Evolutionary conservation across 768 basidiomycete species (phyloP), one percentile per base, ranked within the genome.

Genomic region (Podaxis rugospora): DNA sequence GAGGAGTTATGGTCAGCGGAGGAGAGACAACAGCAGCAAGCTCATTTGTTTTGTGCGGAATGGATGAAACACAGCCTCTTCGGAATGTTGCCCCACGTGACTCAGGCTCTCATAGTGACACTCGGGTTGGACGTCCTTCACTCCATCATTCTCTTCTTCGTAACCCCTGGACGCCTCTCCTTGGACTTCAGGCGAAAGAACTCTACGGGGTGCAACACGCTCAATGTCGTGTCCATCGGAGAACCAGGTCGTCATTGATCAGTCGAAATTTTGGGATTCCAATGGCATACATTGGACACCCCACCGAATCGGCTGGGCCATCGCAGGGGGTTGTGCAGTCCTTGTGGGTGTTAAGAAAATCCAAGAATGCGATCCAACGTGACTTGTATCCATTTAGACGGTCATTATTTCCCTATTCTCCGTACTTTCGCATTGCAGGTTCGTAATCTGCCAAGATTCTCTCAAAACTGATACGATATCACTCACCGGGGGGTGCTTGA

Each of bases 301-400:
- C 13, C 86, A 87, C 72, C 78, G 83, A 65, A 85, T 90, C 69
- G 89, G 89, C 53, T 91, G 89, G 89, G 78, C 86, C 9, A 77
- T 91, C 58, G 82, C 88, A 14, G 89, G 89, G 27, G 80, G 75
- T 14, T 87, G 84, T 65, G 73, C 89, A 2, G 69, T 72, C 42
- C 44, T 83, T 35, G 88, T 90, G 65, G 58, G 71, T 4, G 32
- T 55, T 18, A 60, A 36, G 16, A 28, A 40, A 28, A 36, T 21
- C 27, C 10, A 10, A 36, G 28, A 9, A 1, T 21, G 18, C 27
- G 36, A 46, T 11, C 36, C 4, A 11, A 9, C 32, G 32, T 27
- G 23, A 18, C 36, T 56, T 18, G 14, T 51, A 25, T 16, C 21
- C n/a, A 4, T 52, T 10, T 65, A 90, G 87, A 88, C 88, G 2